Evolutionary conservation across 441 rosid genomes (phyloP), one percentile per base, ranked within the genome.

Genomic region (Aleurites moluccanus): DNA sequence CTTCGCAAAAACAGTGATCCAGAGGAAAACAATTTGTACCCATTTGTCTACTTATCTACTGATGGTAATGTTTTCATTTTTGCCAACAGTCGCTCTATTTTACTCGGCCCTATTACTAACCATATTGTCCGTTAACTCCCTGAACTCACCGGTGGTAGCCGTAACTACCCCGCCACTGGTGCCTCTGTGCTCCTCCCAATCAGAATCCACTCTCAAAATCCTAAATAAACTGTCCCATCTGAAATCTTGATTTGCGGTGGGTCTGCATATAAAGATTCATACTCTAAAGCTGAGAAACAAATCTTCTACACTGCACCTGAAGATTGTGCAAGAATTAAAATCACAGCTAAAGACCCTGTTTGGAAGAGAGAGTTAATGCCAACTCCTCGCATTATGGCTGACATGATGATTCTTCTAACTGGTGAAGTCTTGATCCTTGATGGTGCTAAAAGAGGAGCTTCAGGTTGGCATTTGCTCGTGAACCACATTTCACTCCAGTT

Each of bases 171-270:
- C 0, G 86, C 92, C 10, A 82, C 90, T 0, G 96, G 78, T 3
- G 68, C 72, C 78, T 87, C 94, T 0, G 82, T 75, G 0, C 85
- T 91, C 50, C 91, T 91, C 33, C 97, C 97, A 2, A 59, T 89
- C 20, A 77, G 42, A 15, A 86, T 86, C 18, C 52, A 77, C 53
- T 38, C 69, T 27, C 15, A 64, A 3, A 61, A 45, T 0, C 56
- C 55, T 14, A 50, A 76, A 14, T 0, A 10, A 3, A 23, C 14
- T 20, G 59, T 86, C 79, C 52, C 75, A 0, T 82, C 85, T 0
- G 89, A 91, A 62, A 84, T 91, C 52, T 23, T 91, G 53, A 67
- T 91, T 15, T 91, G 94, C 65, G 94, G 97, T 0, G 97, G 94
- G 0, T 76, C 92, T 0, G 66, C 61, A 10, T 82, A 85, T 25